Conservation (phyloP, 768 basidiomycete genomes). For the Suillus sp. region DNA sequence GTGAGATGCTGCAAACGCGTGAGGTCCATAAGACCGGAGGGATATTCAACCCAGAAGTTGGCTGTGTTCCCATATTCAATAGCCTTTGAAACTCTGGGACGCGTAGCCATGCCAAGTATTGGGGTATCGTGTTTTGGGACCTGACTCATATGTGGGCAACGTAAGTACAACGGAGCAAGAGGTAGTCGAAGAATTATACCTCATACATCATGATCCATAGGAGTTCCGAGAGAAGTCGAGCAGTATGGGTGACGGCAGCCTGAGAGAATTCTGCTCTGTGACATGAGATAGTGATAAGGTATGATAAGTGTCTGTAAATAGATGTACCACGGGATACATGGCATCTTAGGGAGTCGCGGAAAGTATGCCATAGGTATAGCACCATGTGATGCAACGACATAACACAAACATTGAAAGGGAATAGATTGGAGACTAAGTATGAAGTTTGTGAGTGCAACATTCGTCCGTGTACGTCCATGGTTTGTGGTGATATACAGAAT, state of each 20-base stretch:
- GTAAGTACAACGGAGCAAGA: conserved; percentile 11
- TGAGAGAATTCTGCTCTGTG: conserved; percentile 13
- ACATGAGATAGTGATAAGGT: conserved; percentile 1
- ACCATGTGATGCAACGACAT: conserved; percentile 11
- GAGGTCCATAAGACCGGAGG: conserved; percentile 62
- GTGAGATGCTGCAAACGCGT: conserved; percentile 49
- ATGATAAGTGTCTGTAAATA: conserved; percentile 13
- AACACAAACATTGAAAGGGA: conserved; percentile 7
- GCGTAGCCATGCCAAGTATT: conserved; percentile 47
- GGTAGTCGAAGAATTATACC: conserved; percentile 4
- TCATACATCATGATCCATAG: conserved; percentile 17
- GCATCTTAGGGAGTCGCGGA: not conserved
- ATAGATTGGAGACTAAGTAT: conserved; percentile 17
- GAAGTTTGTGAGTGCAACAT: conserved; percentile 3
- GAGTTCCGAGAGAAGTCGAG: not conserved
- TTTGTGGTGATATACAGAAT: conserved; percentile 22
- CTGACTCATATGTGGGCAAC: conserved; percentile 21
- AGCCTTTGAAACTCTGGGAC: conserved; percentile 46
- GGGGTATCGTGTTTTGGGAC: conserved; percentile 39
- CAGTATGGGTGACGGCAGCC: conserved; percentile 13
- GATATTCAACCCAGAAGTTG: conserved; percentile 72
- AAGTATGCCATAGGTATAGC: not conserved
- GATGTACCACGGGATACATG: not conserved
- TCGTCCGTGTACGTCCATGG: conserved; percentile 21
- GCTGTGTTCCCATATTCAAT: conserved; percentile 56